These are phyloP conservation scores for Phytophthora syringae DNA, from an alignment of 352 stramenopile species.

Conservation along the genomic window DNA sequence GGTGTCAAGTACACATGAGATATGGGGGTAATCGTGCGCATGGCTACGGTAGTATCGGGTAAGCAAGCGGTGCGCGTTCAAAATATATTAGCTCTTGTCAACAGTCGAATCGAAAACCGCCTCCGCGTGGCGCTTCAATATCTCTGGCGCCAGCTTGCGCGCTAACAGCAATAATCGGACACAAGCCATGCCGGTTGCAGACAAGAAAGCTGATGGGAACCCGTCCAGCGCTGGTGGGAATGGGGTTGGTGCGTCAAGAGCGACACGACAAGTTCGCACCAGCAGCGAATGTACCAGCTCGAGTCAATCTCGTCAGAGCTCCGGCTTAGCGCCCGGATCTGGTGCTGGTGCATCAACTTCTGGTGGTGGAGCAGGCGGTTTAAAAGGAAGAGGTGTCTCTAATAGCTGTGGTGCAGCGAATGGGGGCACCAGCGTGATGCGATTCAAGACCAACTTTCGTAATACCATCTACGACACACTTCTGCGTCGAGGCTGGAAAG, in stretches of 20 bases:
- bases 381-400: conserved; percentile 22
- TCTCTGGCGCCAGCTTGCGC: not conserved
- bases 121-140: conserved; percentile 8
- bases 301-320: conserved; percentile 20
- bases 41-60: not conserved
- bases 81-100: conserved; percentile 26
- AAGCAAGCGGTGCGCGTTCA: conserved; percentile 1
- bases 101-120: conserved; percentile 29
- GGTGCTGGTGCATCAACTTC: conserved; percentile 4
- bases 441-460: conserved; percentile 91
- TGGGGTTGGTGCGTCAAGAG: conserved; percentile 16
- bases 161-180: not conserved
- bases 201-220: conserved; percentile 37
- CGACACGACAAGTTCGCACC: conserved; percentile 46
- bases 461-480: conserved; percentile 95
- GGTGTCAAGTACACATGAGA: conserved; percentile 90
- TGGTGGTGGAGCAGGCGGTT: conserved; percentile 8
- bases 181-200: conserved; percentile 16
- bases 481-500: conserved; percentile 88
- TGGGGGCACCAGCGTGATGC: conserved; percentile 22
- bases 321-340: conserved; percentile 14
- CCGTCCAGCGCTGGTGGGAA: conserved; percentile 34
- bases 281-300: conserved; percentile 34
- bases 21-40: not conserved
- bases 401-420: conserved; percentile 9